A percentile compares a stretch with the other conserved stretches of the same genome.
Conservation (phyloP, 2,329 filamentous ascomycete species). For the Scedosporium aurantiacum region DNA sequence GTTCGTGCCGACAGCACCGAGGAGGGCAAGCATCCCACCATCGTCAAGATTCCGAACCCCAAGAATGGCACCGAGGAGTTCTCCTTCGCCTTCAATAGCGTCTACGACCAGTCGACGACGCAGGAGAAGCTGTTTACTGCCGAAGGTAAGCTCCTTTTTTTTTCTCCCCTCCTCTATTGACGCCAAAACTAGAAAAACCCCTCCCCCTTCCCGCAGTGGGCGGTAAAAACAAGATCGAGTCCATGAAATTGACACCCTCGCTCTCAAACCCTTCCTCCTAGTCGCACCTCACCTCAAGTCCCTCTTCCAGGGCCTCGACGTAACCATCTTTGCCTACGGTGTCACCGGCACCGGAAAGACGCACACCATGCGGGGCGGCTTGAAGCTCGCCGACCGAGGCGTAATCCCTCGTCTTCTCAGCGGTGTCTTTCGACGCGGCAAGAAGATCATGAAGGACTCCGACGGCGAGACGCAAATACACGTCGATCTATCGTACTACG, state of each 20-base stretch:
- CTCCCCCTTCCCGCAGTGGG: too few species aligned
- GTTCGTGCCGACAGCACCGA: conserved; percentile 56
- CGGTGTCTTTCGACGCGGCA: conserved; percentile 71
- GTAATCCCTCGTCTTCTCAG: conserved; percentile 80
- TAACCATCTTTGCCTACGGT: conserved; percentile 88
- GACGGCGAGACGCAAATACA: conserved; percentile 57
- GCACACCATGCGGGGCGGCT: conserved; percentile 87
- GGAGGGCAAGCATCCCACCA: conserved; percentile 47
- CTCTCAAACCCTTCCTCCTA: conserved; percentile 23
- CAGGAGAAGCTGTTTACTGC: conserved; percentile 83
- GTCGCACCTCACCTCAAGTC: conserved; percentile 85
- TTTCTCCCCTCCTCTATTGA: conserved; percentile 14
- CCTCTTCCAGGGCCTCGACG: conserved; percentile 78
- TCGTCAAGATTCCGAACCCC: conserved; percentile 85
- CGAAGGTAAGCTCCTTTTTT: conserved; percentile 50
- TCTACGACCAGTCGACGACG: conserved; percentile 69
- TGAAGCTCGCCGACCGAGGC: conserved; percentile 74
- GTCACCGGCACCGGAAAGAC: conserved; percentile 99
- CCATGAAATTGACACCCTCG: conserved; percentile 6
- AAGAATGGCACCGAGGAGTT: conserved; percentile 88
- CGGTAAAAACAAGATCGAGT: too few species aligned
- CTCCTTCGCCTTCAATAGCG: conserved; percentile 87
- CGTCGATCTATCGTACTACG: conserved; percentile 80
- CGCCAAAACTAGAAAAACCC: neutral
- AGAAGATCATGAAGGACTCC: conserved; percentile 75